Base-by-base conservation (phyloP, 106 monocot species). In the Phalaenopsis aphrodite region DNA sequence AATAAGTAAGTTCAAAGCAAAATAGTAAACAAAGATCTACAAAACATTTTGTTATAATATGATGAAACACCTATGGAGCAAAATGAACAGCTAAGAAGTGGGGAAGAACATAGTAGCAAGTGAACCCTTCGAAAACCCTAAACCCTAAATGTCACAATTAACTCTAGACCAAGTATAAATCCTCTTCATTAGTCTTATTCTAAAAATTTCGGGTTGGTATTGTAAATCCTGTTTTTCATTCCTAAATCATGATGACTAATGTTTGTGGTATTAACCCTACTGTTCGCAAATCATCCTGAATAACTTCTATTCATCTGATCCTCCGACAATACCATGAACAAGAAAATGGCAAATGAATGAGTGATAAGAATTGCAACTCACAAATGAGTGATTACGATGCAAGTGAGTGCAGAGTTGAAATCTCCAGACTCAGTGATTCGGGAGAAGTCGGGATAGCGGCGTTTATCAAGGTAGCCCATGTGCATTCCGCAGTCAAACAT, bases 401-500 rank as follows among this genome's bases (percentile, higher is more conserved):
- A 99, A 49, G 85, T 75, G 74, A 94, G 80, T 37, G 81, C 83
- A 45, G 93, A 84, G 75, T 82, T 83, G 83, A 88, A 96, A 76
- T 93, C 88, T 8, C 83, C 82, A 19, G 79, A 69, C 8, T 77
- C 80, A 58, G 87, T 81, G 56, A 94, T 89, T 84, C 78, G 92
- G n/a, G 94, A 90, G 88, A 99, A 99, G 68, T 99, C 92, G 0
- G 98, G 98, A 81, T 87, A 99, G 15, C 88, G 76, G 16, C 85
- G 92, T 81, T 81, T 58, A 41, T 94, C 98, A 17, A 74, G 77
- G 85, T 86, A 82, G 8, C 94, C 94, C 98, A 99, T 99, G 88
- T 99, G 98, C 98, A 99, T 99, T 1, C 98, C 98, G 55, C 98
- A 99, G 78, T 99, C 98, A 78, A 99, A 99, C 98, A 99, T 99